Conservation (phyloP, 2,329 filamentous ascomycete species). For the Trichoderma koningiopsis region DNA sequence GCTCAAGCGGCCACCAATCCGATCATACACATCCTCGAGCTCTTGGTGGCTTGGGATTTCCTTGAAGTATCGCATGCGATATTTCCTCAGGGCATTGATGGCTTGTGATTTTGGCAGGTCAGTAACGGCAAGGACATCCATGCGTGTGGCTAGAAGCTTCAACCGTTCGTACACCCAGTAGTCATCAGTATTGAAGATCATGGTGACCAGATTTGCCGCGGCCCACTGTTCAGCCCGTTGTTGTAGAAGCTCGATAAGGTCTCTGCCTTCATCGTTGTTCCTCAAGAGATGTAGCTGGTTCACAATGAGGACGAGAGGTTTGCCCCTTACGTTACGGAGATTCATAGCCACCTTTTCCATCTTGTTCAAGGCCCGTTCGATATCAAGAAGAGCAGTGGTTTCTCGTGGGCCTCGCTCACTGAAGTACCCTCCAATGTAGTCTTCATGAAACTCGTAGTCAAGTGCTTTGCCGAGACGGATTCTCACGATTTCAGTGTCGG, state of each 20-base stretch:
- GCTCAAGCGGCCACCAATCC: constrained; percentile 83
- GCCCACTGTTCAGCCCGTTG: constrained; percentile 97
- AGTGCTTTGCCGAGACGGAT: constrained; percentile 89
- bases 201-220: constrained; percentile 83
- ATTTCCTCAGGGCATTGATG: constrained; percentile 73
- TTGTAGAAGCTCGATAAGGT: constrained; percentile 90
- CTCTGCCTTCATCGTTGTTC: constrained; percentile 89
- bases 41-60: constrained; percentile 58
- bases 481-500: constrained; percentile 92
- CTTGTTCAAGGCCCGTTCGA: constrained; percentile 96
- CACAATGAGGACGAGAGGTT: constrained; percentile 86
- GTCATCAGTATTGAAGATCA: constrained; percentile 94
- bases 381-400: constrained; percentile 88
- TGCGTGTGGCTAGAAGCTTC: constrained; percentile 87
- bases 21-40: constrained; percentile 79
- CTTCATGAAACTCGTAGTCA: constrained; percentile 96
- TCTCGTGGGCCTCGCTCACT: constrained; percentile 91
- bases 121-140: constrained; percentile 86
- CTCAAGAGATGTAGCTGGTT: constrained; percentile 91
- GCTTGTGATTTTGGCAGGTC: constrained; percentile 82
- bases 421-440: constrained; percentile 96
- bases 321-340: constrained; percentile 61
- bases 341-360: constrained; percentile 89
- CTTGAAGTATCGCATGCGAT: constrained; percentile 76
- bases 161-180: constrained; percentile 98